These are phyloP conservation scores for Fusarium globosum DNA, from an alignment of 2,329 filamentous ascomycete species.

Conservation along the genomic window DNA sequence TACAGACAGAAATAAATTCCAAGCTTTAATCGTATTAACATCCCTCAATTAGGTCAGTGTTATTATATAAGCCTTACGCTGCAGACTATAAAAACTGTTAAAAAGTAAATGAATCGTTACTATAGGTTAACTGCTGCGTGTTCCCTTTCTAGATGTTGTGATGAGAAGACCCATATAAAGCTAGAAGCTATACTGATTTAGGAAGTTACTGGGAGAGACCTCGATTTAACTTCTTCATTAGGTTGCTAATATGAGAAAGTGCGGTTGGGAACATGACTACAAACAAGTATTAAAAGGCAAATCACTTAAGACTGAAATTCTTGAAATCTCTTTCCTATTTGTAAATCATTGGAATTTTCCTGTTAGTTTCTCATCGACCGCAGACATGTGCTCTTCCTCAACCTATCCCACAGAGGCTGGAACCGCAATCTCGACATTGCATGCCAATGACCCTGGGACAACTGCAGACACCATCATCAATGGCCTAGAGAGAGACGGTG, in stretches of 20 bases:
- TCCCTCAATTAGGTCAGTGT: too few relatives aligned
- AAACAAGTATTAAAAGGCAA: neutral
- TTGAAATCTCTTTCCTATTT: rapidly evolving
- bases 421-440: neutral
- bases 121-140: rapidly evolving
- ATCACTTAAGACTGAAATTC: rapidly evolving
- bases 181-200: rapidly evolving
- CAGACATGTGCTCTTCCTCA: neutral
- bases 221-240: rapidly evolving
- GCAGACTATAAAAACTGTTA: too few relatives aligned
- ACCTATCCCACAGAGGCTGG: neutral
- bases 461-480: neutral
- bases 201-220: rapidly evolving
- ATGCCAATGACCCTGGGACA: rapidly evolving
- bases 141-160: neutral
- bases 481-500: rapidly evolving
- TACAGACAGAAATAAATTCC: rapidly evolving
- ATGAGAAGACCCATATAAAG: neutral
- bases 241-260: neutral
- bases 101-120: too few relatives aligned
- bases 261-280: too few relatives aligned
- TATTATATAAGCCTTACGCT: too few relatives aligned
- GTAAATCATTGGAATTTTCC: too few relatives aligned
- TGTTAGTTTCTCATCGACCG: rapidly evolving
- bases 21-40: neutral